Evolutionary conservation across 768 basidiomycete species (phyloP).

Genomic region (Floccularia luteovirens): DNA sequence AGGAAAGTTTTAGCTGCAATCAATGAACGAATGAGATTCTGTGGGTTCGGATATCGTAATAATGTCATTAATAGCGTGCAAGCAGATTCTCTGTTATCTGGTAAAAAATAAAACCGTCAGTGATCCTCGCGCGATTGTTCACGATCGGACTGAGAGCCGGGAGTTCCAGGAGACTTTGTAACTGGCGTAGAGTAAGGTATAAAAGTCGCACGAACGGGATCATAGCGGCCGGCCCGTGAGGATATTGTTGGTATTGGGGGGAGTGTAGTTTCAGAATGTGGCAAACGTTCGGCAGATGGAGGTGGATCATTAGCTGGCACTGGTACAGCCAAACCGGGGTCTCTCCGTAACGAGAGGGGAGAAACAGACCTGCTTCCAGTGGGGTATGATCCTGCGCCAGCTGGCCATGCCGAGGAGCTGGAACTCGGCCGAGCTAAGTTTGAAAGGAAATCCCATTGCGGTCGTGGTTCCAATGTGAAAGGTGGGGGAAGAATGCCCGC

Average conservation of each 20-base stretch:
- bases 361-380: slow-evolving; percentile 19
- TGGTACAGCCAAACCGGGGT: slow-evolving; percentile 6
- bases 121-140: slow-evolving; percentile 14
- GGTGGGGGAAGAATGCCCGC: slow-evolving; percentile 39
- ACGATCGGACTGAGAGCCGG: slow-evolving; percentile 10
- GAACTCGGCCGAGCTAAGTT: slow-evolving; percentile 30
- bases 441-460: slow-evolving; percentile 51
- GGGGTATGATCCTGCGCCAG: slow-evolving; percentile 18
- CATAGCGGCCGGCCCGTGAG: slow-evolving; percentile 37
- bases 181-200: slow-evolving; percentile 24
- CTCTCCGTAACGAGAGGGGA: slow-evolving; percentile 12
- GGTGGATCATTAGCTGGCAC: slow-evolving; percentile 11
- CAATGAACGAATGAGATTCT: slow-evolving; percentile 18
- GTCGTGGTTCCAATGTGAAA: slow-evolving; percentile 58
- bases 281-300: slow-evolving; percentile 13
- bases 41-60: slow-evolving; percentile 17
- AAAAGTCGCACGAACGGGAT: slow-evolving; percentile 41
- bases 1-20: slow-evolving; percentile 15
- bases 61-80: slow-evolving; percentile 20
- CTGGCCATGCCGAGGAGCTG: slow-evolving; percentile 26
- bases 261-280: slow-evolving; percentile 11
- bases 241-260: slow-evolving; percentile 16
- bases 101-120: too few relatives aligned
- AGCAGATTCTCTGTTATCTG: too few relatives aligned
- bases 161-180: slow-evolving; percentile 10